Conservation (phyloP, 202 grass and related monocot species). For the Setaria viridis region DNA sequence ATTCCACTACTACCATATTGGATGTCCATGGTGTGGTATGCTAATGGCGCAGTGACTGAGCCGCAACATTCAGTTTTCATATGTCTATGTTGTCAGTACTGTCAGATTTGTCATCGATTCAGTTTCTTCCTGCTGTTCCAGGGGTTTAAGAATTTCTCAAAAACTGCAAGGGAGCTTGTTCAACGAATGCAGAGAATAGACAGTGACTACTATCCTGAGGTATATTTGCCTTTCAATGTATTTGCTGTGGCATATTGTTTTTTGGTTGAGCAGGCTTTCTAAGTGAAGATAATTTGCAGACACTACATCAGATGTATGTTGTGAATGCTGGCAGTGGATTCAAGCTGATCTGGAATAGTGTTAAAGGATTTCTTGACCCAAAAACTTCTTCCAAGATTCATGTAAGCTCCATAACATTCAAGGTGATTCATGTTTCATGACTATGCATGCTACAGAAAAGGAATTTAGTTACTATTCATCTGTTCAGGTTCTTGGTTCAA, state of each 20-base stretch:
- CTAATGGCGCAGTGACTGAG: not conserved
- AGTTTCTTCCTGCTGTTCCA: slow-evolving; percentile 37
- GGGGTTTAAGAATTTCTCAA: slow-evolving; percentile 89
- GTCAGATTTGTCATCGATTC: not conserved
- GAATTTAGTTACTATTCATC: slow-evolving; percentile 16
- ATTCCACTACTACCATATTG: slow-evolving; percentile 78
- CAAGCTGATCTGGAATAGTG: slow-evolving; percentile 87
- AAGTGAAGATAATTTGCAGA: slow-evolving; percentile 56
- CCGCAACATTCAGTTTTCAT: not conserved
- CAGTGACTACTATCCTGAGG: slow-evolving; percentile 91
- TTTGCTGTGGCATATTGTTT: not conserved
- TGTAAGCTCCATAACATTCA: slow-evolving; percentile 53
- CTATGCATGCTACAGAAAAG: not conserved
- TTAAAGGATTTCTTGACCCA: slow-evolving; percentile 90
- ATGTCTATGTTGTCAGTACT: not conserved
- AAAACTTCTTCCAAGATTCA: slow-evolving; percentile 94
- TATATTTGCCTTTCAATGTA: slow-evolving; percentile 31
- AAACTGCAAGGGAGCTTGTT: slow-evolving; percentile 81
- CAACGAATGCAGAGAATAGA: slow-evolving; percentile 86
- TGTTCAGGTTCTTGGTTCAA: slow-evolving; percentile 75
- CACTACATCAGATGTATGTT: slow-evolving; percentile 90
- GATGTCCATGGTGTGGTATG: slow-evolving; percentile 89
- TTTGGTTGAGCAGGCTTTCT: not conserved
- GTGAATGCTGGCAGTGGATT: slow-evolving; percentile 89
- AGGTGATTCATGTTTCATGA: not conserved